Evolutionary conservation across 106 monocot species (phyloP).

Genomic region (Dioscorea zingiberensis): DNA sequence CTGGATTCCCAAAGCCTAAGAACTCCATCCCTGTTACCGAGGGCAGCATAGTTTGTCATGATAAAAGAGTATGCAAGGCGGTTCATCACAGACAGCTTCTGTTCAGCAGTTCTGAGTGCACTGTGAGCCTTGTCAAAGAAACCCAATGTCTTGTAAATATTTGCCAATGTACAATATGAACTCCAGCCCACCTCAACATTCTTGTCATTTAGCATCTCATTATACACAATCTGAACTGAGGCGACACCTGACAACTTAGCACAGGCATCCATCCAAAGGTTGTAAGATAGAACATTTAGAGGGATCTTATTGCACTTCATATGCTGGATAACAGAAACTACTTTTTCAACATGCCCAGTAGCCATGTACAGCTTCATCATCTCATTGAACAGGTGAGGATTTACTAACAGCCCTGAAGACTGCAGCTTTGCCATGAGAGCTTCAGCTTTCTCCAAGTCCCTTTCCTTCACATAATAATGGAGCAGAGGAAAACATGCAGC

Average conservation of each 20-base stretch:
- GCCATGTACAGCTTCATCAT: conserved; percentile 85
- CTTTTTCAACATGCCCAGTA: conserved; percentile 39
- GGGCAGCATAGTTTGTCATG: conserved; percentile 75
- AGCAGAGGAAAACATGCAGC: conserved; percentile 65
- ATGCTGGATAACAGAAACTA: conserved; percentile 40
- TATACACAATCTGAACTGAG: conserved; percentile 44
- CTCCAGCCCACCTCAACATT: conserved; percentile 79
- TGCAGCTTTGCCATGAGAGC: conserved; percentile 40
- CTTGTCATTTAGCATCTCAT: conserved; percentile 57
- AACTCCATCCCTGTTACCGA: conserved; percentile 42
- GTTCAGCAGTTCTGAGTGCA: conserved; percentile 56
- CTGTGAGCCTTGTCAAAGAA: conserved; percentile 31
- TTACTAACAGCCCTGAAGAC: conserved; percentile 37
- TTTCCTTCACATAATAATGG: conserved; percentile 53
- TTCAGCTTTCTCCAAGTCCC: conserved; percentile 54
- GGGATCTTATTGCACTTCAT: conserved; percentile 62
- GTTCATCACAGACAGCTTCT: conserved; percentile 42
- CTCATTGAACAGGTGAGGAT: conserved; percentile 66
- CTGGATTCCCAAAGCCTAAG: conserved; percentile 66
- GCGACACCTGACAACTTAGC: conserved; percentile 32
- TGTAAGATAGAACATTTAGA: conserved; percentile 64
- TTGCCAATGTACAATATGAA: conserved; percentile 56
- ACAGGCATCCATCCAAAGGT: conserved; percentile 67
- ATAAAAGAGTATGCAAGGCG: conserved; percentile 67
- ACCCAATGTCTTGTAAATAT: conserved; percentile 42